These are phyloP conservation scores for Colletotrichum sublineola DNA, from an alignment of 2,329 filamentous ascomycete species.

Conservation along the genomic window DNA sequence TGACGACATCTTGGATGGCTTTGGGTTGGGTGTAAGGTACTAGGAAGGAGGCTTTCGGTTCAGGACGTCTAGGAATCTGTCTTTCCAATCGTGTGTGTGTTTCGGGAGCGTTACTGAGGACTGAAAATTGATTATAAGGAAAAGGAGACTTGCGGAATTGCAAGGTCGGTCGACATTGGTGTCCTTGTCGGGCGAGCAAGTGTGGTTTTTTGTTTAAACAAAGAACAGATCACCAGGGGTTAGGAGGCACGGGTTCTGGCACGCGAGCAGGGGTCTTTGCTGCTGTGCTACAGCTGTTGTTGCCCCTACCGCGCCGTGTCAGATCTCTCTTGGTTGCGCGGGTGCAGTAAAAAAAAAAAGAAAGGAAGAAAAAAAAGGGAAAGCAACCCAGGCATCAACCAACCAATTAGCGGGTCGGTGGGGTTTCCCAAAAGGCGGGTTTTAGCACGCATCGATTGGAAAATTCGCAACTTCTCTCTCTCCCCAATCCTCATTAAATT, in stretches of 20 bases:
- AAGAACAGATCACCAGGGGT: constrained; percentile 44
- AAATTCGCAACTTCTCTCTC: neutral
- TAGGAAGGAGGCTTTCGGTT: neutral
- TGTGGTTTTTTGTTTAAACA: constrained; percentile 23
- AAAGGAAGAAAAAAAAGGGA: too few relatives aligned
- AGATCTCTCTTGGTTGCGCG: constrained; percentile 9
- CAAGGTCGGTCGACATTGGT: neutral
- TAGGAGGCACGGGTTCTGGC: constrained; percentile 30
- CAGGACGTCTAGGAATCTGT: neutral
- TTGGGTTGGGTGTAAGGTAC: neutral
- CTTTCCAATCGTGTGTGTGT: neutral
- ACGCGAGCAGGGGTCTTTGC: constrained; percentile 30
- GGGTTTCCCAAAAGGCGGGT: constrained; percentile 13
- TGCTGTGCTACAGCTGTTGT: constrained; percentile 12
- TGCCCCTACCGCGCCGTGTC: constrained; percentile 23
- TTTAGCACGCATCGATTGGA: constrained; percentile 27
- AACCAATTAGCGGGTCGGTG: neutral
- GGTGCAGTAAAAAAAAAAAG: neutral
- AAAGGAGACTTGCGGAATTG: neutral
- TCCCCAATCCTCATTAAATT: neutral
- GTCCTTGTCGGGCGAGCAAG: constrained; percentile 11
- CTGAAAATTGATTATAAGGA: neutral
- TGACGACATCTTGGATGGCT: constrained; percentile 75
- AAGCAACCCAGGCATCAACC: neutral
- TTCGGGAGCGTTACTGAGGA: neutral